Base-by-base conservation (phyloP, 1,139 yeast genomes). In the Suhomyces coccinellae region DNA sequence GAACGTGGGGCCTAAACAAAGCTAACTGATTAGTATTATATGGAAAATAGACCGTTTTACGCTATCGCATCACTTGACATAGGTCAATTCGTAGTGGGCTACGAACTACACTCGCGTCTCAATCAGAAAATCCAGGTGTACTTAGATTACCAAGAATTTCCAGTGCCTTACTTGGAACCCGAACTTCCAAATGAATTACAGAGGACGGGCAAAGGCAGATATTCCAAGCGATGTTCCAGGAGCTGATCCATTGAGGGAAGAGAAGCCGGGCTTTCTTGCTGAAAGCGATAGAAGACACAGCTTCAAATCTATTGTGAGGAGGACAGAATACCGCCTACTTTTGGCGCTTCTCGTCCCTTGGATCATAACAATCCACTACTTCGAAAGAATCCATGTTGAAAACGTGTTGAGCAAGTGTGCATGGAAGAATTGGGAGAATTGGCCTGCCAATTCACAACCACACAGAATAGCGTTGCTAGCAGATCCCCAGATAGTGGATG, bases 401-500 rank as follows among this genome's bases (percentile, higher is more conserved):
- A 59, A 64, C 20, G 70, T 79, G 0, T 64, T 87, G 20, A 57
- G 59, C 2, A 56, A 61, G 34, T 89, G 96, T 56, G 57, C 65
- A 6, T 88, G 96, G 96, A 50, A 63, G 3, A 60, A 62, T 0
- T 83, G 91, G 89, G 89, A 85, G 51, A 41, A 59, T 2, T 80
- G 85, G 84, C 61, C 60, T 6, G 51, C 61, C 7, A 51, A 49
- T 4, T 57, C 62, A 0, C 52, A 55, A 1, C 82, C 89, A 0
- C 83, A 84, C 53, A 76, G 84, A 42, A 71, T 91, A 2, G 85
- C 87, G 0, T 62, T 93, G 14, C 73, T 88, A 37, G 98, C 97
- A 0, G 99, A 93, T 61, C 98, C 98, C 0, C 98, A 93, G 61
- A 73, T 93, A 35, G 86, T 91, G 53, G 98, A 93, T 59, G 83